Evolutionary conservation across 1,284 basidiomycete genomes (phyloP), one percentile per base, ranked within the genome.

Genomic region (Papiliotrema flavescens): DNA sequence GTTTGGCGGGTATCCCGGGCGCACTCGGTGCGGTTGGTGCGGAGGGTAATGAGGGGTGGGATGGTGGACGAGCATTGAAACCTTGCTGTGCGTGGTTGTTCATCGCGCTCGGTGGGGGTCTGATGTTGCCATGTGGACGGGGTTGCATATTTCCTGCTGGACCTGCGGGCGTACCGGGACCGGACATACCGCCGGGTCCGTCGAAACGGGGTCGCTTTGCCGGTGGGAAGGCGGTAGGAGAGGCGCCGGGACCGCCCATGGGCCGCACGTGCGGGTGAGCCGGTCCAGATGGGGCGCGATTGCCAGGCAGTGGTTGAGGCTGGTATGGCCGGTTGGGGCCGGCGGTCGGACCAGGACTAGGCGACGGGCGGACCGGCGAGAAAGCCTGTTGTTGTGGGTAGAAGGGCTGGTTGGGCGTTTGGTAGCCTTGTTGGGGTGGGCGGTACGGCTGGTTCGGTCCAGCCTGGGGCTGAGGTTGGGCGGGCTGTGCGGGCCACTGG

Each of bases 181-280:
- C 13, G 35, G 13, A 9, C 23, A 14, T 35, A 17, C 28, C 28
- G 76, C 55, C 60, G 64, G 87, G 85, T 6, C 84, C 85, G 68
- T 92, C 90, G 66, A 90, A 90, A 19, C 89, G 82, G 59, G 85
- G 89, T 49, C 90, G 80, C 74, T 94, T 93, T 2, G 77, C 76
- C 0, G 78, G 77, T 1, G 78, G 78, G 57, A 75, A 72, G 8
- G 60, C 57, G 20, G 60, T 59, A 17, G 53, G 28, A 51, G 24
- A 53, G 51, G 54, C 23, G 56, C 53, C 14, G 23, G 39, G 24
- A n/a, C 46, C 20, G 54, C 42, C 39, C 51, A 62, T 62, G 2
- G 62, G 55, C 11, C 28, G 28, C 28, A 32, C 11, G 11, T 32
- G 28, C 11, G 28, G 28, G 40, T 63, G 61, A 44, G 61, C 55